phyloP scores from a whole-genome alignment of 176 grass and related monocot genomes.

The Hyparrhenia diplandra region DNA sequence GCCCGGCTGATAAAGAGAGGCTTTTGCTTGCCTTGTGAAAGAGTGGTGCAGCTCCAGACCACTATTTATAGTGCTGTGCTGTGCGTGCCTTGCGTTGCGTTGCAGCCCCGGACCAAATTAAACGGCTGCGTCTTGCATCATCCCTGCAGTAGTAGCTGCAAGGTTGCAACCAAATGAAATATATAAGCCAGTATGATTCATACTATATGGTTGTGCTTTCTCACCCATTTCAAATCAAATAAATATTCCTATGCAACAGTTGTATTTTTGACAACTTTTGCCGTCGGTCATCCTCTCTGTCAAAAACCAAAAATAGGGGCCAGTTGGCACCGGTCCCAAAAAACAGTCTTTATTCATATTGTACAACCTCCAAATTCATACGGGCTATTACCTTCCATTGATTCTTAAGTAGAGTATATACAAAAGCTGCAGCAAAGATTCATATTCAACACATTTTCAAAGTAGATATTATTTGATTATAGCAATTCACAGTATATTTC shows the following conservation, averaged over 20 bases:
- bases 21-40: constrained; percentile 4
- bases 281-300: neutral
- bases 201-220: neutral
- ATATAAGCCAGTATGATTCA: neutral
- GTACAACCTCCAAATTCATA: constrained; percentile 3
- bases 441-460: neutral
- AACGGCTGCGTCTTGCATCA: no score
- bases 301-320: neutral
- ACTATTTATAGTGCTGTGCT: constrained; percentile 11
- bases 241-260: neutral
- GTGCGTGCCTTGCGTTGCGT: neutral
- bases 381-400: neutral
- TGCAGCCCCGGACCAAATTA: neutral
- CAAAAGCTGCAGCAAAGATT: neutral
- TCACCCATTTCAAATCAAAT: neutral
- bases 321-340: neutral
- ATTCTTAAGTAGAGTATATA: neutral
- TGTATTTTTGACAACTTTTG: neutral
- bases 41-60: constrained; percentile 19
- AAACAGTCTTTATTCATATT: neutral
- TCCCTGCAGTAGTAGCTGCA: neutral
- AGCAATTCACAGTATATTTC: neutral
- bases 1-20: neutral
- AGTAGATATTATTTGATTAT: neutral
- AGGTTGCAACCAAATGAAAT: neutral